Conservation (phyloP, 345 rosid genomes). For the Isatis tinctoria region DNA sequence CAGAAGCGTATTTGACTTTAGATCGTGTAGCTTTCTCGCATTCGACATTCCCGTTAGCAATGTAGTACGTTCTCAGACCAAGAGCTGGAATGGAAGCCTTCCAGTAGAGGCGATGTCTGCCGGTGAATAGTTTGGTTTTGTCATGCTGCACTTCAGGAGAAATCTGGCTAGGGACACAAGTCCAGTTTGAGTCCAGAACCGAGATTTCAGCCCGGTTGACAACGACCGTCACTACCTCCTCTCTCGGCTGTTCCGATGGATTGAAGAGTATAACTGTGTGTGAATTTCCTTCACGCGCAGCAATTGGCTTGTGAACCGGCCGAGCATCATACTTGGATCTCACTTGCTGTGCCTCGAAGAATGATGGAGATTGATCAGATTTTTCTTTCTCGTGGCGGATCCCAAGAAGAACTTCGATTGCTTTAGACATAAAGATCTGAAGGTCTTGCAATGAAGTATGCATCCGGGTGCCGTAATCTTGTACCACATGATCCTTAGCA, state of each 20-base stretch:
- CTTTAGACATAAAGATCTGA: constrained; percentile 95
- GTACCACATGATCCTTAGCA: constrained; percentile 91
- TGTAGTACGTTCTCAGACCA: constrained; percentile 85
- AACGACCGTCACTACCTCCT: constrained; percentile 73
- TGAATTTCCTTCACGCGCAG: constrained; percentile 66
- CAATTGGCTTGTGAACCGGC: constrained; percentile 67
- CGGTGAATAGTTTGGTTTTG: constrained; percentile 58
- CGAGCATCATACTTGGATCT: constrained; percentile 81
- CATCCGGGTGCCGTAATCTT: constrained; percentile 88
- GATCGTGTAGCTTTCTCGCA: constrained; percentile 79
- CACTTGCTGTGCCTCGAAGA: constrained; percentile 75
- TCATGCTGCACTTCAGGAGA: constrained; percentile 94
- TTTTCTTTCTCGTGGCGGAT: constrained; percentile 83
- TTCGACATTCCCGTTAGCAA: constrained; percentile 70
- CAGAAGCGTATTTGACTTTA: constrained; percentile 51
- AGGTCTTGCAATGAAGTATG: constrained; percentile 85
- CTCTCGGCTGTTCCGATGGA: constrained; percentile 80
- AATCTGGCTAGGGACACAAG: constrained; percentile 83
- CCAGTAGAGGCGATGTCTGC: constrained; percentile 87
- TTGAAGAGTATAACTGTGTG: constrained; percentile 80
- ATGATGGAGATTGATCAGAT: constrained; percentile 64
- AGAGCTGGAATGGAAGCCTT: constrained; percentile 85
- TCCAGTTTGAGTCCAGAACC: constrained; percentile 84
- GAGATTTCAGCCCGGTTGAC: constrained; percentile 71
- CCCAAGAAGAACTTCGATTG: constrained; percentile 82